These are phyloP conservation scores for Pleomassaria siparia DNA, from an alignment of 2,329 filamentous ascomycete genomes.

Conservation along the genomic window DNA sequence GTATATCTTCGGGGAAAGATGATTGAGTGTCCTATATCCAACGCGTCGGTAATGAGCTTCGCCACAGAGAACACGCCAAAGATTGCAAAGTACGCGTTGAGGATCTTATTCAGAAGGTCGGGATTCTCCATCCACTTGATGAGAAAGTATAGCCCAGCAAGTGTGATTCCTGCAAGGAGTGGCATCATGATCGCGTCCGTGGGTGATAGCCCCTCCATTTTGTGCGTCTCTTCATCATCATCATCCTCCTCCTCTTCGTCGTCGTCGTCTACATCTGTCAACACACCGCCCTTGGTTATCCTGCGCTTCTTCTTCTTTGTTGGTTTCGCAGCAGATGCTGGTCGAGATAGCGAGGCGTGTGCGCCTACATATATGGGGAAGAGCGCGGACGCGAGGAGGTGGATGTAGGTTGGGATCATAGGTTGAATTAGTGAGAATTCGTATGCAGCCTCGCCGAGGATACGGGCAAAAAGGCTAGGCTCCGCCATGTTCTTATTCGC, in stretches of 20 bases:
- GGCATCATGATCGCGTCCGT: constrained; percentile 86
- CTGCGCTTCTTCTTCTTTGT: constrained; percentile 55
- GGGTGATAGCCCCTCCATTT: constrained; percentile 69
- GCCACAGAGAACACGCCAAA: constrained; percentile 77
- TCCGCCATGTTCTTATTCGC: constrained; percentile 28
- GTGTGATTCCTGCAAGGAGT: constrained; percentile 69
- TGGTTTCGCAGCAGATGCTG: constrained; percentile 73
- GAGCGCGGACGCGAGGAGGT: constrained; percentile 69
- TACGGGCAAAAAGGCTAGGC: constrained; percentile 29
- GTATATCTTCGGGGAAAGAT: constrained; percentile 74
- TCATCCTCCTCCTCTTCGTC: constrained; percentile 55
- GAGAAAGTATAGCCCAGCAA: constrained; percentile 79
- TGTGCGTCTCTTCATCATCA: constrained; percentile 56
- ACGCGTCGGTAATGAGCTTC: constrained; percentile 70
- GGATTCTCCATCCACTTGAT: constrained; percentile 88
- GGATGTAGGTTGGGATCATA: constrained; percentile 58
- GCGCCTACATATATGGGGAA: constrained; percentile 83
- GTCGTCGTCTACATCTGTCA: constrained; percentile 53
- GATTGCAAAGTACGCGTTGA: constrained; percentile 80
- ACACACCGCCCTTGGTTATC: constrained; percentile 41
- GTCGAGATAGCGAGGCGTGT: constrained; percentile 81
- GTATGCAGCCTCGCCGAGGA: constrained; percentile 41
- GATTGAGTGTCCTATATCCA: constrained; percentile 66
- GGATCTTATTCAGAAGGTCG: constrained; percentile 75
- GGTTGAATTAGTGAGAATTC: constrained; percentile 46